Percentiles rank a stretch among this genome's conserved stretches.
phyloP scores from a whole-genome alignment of 169 alveolate species.

The Theileria luwenshuni region DNA sequence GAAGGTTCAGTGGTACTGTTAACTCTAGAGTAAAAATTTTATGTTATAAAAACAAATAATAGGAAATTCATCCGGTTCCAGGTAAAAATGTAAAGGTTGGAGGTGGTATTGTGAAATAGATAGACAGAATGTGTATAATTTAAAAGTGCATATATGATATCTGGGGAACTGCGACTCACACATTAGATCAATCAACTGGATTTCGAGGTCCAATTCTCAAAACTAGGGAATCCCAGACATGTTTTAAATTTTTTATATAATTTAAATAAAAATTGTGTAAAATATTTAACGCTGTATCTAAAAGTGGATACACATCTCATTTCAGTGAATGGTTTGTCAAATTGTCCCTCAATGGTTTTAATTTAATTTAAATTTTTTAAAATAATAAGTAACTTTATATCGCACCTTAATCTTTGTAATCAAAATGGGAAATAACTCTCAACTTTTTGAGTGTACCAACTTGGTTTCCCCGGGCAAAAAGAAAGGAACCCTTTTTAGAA shows the following conservation, averaged over 20 bases:
- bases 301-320: conserved; percentile 10
- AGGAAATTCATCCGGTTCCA: background rate
- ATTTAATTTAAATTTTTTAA: background rate
- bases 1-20: conserved; percentile 13
- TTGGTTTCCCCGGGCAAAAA: conserved; percentile 10
- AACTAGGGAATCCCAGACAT: too few species aligned
- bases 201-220: too few species aligned
- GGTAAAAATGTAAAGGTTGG: background rate
- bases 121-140: conserved; percentile 12
- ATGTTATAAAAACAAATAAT: conserved; percentile 2
- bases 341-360: background rate
- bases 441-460: background rate
- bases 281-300: conserved; percentile 5
- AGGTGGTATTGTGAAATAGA: background rate
- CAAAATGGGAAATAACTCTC: conserved; percentile 16
- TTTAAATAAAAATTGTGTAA: background rate
- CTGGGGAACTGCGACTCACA: conserved; percentile 6
- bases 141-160: conserved; percentile 15
- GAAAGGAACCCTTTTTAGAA: conserved; percentile 58
- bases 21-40: conserved; percentile 5
- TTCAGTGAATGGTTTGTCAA: background rate
- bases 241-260: background rate
- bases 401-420: conserved; percentile 18
- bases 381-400: background rate
- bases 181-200: too few species aligned